These are phyloP conservation scores for Meripilus lineatus DNA, from an alignment of 1,284 basidiomycete species.

Conservation along the genomic window DNA sequence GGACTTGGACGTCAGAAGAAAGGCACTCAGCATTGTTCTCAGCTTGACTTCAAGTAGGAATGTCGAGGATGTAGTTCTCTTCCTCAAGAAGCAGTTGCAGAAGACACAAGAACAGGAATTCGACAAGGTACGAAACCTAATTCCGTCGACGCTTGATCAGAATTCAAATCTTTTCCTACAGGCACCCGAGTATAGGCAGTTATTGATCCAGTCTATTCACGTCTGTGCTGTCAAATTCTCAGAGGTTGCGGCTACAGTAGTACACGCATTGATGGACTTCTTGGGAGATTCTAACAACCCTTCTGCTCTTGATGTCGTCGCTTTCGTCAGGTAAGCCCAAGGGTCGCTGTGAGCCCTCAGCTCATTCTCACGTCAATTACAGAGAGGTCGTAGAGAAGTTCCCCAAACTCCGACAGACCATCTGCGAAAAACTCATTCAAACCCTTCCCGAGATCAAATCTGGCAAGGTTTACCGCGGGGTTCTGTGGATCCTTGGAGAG, in stretches of 20 bases:
- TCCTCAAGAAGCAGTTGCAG: constrained; percentile 98
- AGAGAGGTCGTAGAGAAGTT: constrained; percentile 98
- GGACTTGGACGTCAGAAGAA: constrained; percentile 95
- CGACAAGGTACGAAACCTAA: constrained; percentile 66
- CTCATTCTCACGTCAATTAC: constrained; percentile 1
- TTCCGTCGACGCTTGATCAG: neutral
- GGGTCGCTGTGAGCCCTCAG: neutral
- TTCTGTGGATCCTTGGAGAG: constrained; percentile 98
- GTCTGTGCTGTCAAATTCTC: constrained; percentile 96
- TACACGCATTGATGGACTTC: constrained; percentile 98
- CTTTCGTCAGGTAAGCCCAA: constrained; percentile 78
- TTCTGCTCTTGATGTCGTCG: constrained; percentile 92
- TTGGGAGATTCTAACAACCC: constrained; percentile 95
- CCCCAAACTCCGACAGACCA: constrained; percentile 80
- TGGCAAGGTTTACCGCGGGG: constrained; percentile 95
- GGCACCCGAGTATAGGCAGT: constrained; percentile 92
- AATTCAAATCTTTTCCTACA: constrained; percentile 26
- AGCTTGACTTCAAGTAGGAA: constrained; percentile 95
- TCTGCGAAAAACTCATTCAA: constrained; percentile 83
- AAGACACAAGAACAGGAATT: constrained; percentile 84
- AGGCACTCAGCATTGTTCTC: constrained; percentile 87
- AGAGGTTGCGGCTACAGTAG: constrained; percentile 96
- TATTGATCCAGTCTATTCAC: constrained; percentile 97
- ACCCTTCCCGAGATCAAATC: constrained; percentile 92
- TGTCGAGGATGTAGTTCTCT: constrained; percentile 95